Evolutionary conservation across 1,284 basidiomycete genomes (phyloP).

Genomic region (Cryptococcus maquisensis): DNA sequence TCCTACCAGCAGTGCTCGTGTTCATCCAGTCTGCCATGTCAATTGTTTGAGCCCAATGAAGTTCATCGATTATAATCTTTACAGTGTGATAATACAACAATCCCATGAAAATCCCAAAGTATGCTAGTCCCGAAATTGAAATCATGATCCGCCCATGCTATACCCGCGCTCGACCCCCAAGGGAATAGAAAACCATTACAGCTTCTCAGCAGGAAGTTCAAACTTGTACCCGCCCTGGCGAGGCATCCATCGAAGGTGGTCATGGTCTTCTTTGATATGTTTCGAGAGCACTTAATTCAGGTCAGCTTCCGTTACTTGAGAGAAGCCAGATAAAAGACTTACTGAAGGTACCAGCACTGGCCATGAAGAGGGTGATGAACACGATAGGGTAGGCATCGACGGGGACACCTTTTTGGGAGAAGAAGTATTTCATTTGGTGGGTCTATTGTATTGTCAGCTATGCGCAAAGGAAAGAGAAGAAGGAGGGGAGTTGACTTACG

Average conservation of each 20-base stretch:
- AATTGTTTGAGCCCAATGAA: too few relatives aligned
- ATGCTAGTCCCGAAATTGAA: too few relatives aligned
- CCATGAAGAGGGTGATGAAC: slow-evolving; percentile 21
- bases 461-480: too few relatives aligned
- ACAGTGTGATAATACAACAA: too few relatives aligned
- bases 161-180: too few relatives aligned
- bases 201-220: slow-evolving; percentile 6
- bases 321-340: background rate
- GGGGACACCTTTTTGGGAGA: slow-evolving; percentile 15
- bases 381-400: slow-evolving; percentile 23
- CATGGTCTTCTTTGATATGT: slow-evolving; percentile 17
- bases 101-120: too few relatives aligned
- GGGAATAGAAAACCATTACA: background rate
- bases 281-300: slow-evolving; percentile 3
- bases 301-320: background rate
- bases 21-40: too few relatives aligned
- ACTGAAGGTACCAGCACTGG: slow-evolving; percentile 15
- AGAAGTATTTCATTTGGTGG: slow-evolving; percentile 6
- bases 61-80: too few relatives aligned
- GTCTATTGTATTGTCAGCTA: too few relatives aligned
- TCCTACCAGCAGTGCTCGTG: too few relatives aligned
- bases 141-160: too few relatives aligned
- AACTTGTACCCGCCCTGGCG: slow-evolving; percentile 11
- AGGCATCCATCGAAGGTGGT: slow-evolving; percentile 16
- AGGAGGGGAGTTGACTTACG: background rate